Base-by-base conservation (phyloP, 305 asterid genomes). In the Nicotiana rustica region DNA sequence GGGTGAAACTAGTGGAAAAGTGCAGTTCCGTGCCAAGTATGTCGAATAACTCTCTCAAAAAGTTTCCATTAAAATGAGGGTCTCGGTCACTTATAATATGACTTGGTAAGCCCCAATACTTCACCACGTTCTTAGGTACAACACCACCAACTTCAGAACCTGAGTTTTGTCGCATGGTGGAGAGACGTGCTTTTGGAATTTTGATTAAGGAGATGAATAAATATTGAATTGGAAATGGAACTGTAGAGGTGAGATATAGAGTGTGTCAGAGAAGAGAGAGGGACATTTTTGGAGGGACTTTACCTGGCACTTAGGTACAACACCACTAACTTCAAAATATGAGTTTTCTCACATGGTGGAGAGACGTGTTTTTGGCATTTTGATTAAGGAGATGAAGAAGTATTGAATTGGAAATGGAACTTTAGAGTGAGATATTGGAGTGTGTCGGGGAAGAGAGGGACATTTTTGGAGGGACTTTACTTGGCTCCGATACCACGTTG, bases 261-360 rank as follows among this genome's bases (percentile, higher is more conserved):
- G 64, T 49, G 41, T 73, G 13, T 7, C 62, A 3, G 19, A 73
- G 79, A 73, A 49, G 64, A 73, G 79, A 73, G 79, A 14, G 9
- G 8, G 62, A 73, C 79, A 73, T 73, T 73, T 49, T 49, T 49
- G 79, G 62, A 71, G 41, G 79, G 79, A 73, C 41, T 36, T 36
- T 36, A 36, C 25, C 29, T 25, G 29, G 29, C 29, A 25, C 33
- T 29, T 29, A 29, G 33, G 33, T 29, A 29, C 33, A 29, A 29
- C 33, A 29, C 3, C 33, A 29, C 33, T 2, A 29, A 29, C 33
- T 29, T 29, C 3, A 29, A 2, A 29, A 73, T 64, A 64, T 75
- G 79, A 14, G 44, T 0, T 52, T 52, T 49, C 15, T 49, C 4
- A 4, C 15, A 49, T 10, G 49, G 49, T 5, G 49, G 9, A 41